A percentile compares a stretch with the other conserved stretches of the same genome.
Evolutionary conservation across 2,329 filamentous ascomycete species (phyloP).

Genomic region (Phialophora chinensis): DNA sequence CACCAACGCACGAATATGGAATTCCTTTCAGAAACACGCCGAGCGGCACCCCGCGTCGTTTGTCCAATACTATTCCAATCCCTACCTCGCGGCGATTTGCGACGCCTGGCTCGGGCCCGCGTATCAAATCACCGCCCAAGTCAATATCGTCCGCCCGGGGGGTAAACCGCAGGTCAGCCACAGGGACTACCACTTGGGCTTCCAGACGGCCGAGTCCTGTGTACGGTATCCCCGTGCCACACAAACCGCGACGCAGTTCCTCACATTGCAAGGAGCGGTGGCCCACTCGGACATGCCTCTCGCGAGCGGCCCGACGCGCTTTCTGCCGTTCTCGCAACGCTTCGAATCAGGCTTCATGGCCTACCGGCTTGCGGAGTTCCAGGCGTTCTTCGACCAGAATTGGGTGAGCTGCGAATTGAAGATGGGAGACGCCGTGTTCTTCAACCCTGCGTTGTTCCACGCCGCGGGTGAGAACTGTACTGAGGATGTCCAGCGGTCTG

Average conservation of each 20-base stretch:
- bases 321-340: slow-evolving; percentile 66
- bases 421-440: slow-evolving; percentile 67
- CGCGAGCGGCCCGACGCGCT: slow-evolving; percentile 64
- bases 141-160: slow-evolving; percentile 67
- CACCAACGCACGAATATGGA: slow-evolving; percentile 68
- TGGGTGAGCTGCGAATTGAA: slow-evolving; percentile 60
- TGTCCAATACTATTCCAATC: slow-evolving; percentile 64
- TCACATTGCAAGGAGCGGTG: slow-evolving; percentile 68
- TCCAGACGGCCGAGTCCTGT: slow-evolving; percentile 59
- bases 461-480: slow-evolving; percentile 64
- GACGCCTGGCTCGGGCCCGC: slow-evolving; percentile 65
- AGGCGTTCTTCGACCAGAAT: slow-evolving; percentile 59
- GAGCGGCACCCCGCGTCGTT: slow-evolving; percentile 60
- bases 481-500: slow-evolving; percentile 58
- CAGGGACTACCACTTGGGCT: slow-evolving; percentile 69
- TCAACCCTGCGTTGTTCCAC: slow-evolving; percentile 68
- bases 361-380: slow-evolving; percentile 61
- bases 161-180: slow-evolving; percentile 64
- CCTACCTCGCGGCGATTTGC: slow-evolving; percentile 60
- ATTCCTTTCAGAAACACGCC: slow-evolving; percentile 68
- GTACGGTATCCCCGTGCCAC: slow-evolving; percentile 58
- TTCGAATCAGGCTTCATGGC: slow-evolving; percentile 65
- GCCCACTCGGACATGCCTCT: slow-evolving; percentile 67
- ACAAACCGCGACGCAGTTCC: slow-evolving; percentile 61
- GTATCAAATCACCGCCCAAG: slow-evolving; percentile 66